These are phyloP conservation scores for Phanerochaete carnosa DNA, from an alignment of 768 basidiomycete genomes.

Conservation along the genomic window DNA sequence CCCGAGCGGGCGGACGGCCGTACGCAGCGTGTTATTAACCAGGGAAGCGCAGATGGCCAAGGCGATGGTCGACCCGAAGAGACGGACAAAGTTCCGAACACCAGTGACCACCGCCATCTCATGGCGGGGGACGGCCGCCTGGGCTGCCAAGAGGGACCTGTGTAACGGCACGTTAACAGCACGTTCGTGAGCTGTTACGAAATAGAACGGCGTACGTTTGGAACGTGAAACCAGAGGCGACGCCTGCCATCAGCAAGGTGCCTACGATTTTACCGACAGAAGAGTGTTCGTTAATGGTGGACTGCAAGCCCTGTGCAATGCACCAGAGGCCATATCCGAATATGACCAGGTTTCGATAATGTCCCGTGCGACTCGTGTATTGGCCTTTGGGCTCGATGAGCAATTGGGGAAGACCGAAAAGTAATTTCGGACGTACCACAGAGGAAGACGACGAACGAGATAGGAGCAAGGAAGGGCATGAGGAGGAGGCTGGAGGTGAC, in stretches of 20 bases:
- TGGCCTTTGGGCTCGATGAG: constrained; percentile 5
- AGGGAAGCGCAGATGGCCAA: constrained; percentile 32
- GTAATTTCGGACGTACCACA: constrained; percentile 2
- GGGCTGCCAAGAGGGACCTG: constrained; percentile 32
- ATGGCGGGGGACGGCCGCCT: constrained; percentile 26
- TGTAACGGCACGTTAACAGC: background rate
- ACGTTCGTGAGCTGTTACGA: background rate
- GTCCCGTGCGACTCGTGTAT: constrained; percentile 19
- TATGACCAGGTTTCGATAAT: constrained; percentile 30
- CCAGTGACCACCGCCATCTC: constrained; percentile 20
- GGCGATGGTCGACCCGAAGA: constrained; percentile 38
- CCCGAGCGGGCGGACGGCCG: constrained; percentile 5
- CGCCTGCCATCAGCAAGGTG: constrained; percentile 32
- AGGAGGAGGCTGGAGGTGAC: constrained; percentile 37
- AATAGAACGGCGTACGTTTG: constrained; percentile 12
- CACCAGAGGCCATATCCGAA: constrained; percentile 31
- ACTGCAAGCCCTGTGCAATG: constrained; percentile 36
- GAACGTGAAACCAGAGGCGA: constrained; percentile 32
- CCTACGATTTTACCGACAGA: constrained; percentile 30
- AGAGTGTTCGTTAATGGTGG: constrained; percentile 30
- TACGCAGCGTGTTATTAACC: constrained; percentile 17
- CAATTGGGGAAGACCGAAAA: background rate
- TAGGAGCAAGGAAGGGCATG: constrained; percentile 35
- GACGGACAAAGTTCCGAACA: constrained; percentile 27
- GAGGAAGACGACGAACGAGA: constrained; percentile 12